Evolutionary conservation across 805 yeast genomes (phyloP), one percentile per base, ranked within the genome.

Genomic region (Pichia phayaonensis): DNA sequence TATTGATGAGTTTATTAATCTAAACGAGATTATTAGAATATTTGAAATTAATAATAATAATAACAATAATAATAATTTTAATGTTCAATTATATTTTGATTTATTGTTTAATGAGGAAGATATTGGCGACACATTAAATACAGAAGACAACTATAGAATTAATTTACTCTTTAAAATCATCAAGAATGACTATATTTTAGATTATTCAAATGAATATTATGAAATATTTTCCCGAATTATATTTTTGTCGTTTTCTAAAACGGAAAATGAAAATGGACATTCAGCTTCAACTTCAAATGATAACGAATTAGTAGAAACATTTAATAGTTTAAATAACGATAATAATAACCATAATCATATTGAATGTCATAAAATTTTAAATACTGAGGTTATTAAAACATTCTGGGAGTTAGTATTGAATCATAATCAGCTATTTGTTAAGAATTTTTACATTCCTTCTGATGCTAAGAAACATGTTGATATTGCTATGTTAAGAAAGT

Each of bases 1-100:
- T 1, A 50, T 68, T 13, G 66, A 71, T 47, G 72, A 68, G 20
- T 62, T 75, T 40, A 54, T 72, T 2, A 55, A 61, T 2, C 44
- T 76, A 4, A 60, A 66, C 16, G 54, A 65, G 1, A 56, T 73
- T 1, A 61, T 70, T 7, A 70, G 68, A 16, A 56, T 72, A 40
- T 50, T 48, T 66, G 42, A 44, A 39, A 21, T 52, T 48, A 23
- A 27, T 40, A 26, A 40, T 27, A 36, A 34, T 42, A 31, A 40
- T 27, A 29, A 48, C 40, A 39, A 21, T 11, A 39, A 39, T 24
- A 39, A 42, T 20, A 26, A 42, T 20, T 18, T 42, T 12, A 38
- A 44, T 12, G 44, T 57, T 21, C 51, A 46, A 8, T 43, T 66
- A 24, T 29, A 58, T 4, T 60, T 56, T 53, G 68, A 65, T 51